Evolutionary conservation across 1,139 yeast genomes (phyloP).

Genomic region (Candida freyschussii): DNA sequence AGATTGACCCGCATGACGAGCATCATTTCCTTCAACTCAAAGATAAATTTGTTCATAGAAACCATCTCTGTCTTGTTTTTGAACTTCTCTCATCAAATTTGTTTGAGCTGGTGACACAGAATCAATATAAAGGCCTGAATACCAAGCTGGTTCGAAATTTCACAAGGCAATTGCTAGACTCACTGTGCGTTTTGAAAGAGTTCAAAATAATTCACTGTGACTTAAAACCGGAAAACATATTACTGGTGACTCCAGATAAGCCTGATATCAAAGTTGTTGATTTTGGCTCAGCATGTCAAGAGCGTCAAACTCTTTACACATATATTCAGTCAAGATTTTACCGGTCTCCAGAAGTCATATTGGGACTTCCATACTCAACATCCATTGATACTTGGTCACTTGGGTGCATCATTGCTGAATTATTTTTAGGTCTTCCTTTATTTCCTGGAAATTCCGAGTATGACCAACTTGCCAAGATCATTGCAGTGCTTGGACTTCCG

Average conservation of each 20-base stretch:
- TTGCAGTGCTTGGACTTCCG: slow-evolving; percentile 80
- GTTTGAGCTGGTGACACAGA: slow-evolving; percentile 87
- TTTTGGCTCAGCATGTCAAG: slow-evolving; percentile 95
- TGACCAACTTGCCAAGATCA: slow-evolving; percentile 80
- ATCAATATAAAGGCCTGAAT: slow-evolving; percentile 86
- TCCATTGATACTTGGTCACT: slow-evolving; percentile 98
- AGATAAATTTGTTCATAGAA: slow-evolving; percentile 89
- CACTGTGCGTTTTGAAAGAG: slow-evolving; percentile 74
- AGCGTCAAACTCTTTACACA: slow-evolving; percentile 82
- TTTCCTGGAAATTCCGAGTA: slow-evolving; percentile 95
- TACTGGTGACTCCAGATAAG: slow-evolving; percentile 74
- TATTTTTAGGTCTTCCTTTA: slow-evolving; percentile 87
- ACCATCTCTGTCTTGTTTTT: slow-evolving; percentile 88
- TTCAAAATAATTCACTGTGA: slow-evolving; percentile 93
- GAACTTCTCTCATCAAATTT: slow-evolving; percentile 84
- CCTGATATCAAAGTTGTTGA: slow-evolving; percentile 92
- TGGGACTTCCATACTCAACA: slow-evolving; percentile 87
- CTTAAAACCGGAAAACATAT: slow-evolving; percentile 90
- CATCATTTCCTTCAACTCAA: slow-evolving; percentile 73
- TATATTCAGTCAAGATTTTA: slow-evolving; percentile 95
- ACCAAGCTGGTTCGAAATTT: slow-evolving; percentile 75
- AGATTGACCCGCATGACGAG: slow-evolving; percentile 62
- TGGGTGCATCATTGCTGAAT: slow-evolving; percentile 94
- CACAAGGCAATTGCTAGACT: slow-evolving; percentile 74
- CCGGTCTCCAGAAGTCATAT: slow-evolving; percentile 90